A percentile compares a stretch with the other conserved stretches of the same genome.
phyloP scores from a whole-genome alignment of 1,284 basidiomycete species.

The Spongispora temasekensis region DNA sequence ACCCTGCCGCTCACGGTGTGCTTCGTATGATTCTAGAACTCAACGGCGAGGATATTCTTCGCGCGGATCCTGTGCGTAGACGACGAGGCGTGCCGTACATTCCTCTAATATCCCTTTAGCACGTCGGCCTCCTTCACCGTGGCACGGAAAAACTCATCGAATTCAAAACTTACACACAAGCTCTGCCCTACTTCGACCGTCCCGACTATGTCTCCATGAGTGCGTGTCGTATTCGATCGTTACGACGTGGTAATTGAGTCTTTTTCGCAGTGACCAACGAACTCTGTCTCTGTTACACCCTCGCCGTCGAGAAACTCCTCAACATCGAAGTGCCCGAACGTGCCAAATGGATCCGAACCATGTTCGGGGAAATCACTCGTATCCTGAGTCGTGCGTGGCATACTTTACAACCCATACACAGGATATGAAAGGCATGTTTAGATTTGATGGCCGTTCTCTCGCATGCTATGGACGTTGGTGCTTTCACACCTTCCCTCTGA shows the following conservation, averaged over 20 bases:
- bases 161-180: slow-evolving; percentile 99
- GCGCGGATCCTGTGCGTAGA: slow-evolving; percentile 79
- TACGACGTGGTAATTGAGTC: background rate
- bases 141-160: slow-evolving; percentile 99
- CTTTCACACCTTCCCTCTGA: slow-evolving; percentile 98
- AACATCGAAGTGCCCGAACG: slow-evolving; percentile 99
- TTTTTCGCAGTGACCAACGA: slow-evolving; percentile 85
- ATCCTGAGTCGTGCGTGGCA: slow-evolving; percentile 83
- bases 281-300: slow-evolving; percentile 92
- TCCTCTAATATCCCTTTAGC: slow-evolving; percentile 48
- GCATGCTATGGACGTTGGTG: slow-evolving; percentile 96
- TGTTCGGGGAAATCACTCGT: slow-evolving; percentile 97
- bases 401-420: background rate
- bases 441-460: slow-evolving; percentile 98
- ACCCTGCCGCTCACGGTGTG: slow-evolving; percentile 98
- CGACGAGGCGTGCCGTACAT: background rate
- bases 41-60: slow-evolving; percentile 94
- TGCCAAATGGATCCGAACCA: slow-evolving; percentile 97
- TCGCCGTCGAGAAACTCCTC: slow-evolving; percentile 97
- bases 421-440: slow-evolving; percentile 28
- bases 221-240: slow-evolving; percentile 41
- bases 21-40: slow-evolving; percentile 96
- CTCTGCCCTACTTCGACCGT: slow-evolving; percentile 98
- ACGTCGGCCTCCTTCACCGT: slow-evolving; percentile 95
- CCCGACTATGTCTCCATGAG: slow-evolving; percentile 99